Evolutionary conservation across 495 filamentous ascomycete species (phyloP).

Genomic region (Penicillium cataractarum): DNA sequence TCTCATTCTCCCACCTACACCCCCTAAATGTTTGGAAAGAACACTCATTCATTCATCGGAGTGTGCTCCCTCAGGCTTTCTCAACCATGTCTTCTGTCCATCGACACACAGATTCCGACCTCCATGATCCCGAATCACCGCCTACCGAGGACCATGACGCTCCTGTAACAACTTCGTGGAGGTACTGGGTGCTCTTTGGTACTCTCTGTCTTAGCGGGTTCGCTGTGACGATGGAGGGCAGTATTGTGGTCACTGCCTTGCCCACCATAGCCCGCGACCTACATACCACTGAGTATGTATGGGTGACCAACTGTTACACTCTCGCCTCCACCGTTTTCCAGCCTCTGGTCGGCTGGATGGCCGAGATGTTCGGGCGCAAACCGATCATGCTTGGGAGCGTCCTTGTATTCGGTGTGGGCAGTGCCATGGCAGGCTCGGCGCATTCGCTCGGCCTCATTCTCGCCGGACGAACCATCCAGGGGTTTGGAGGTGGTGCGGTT

Average conservation of each 20-base stretch:
- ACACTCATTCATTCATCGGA: neutral
- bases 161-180: neutral
- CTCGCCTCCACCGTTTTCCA: neutral
- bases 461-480: constrained; percentile 41
- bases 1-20: neutral
- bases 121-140: neutral
- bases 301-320: neutral
- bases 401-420: neutral
- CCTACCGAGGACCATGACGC: neutral
- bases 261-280: constrained; percentile 3
- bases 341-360: neutral
- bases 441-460: constrained; percentile 12
- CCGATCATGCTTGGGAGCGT: neutral
- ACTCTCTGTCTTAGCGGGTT: constrained; percentile 7
- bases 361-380: neutral
- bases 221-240: constrained; percentile 7
- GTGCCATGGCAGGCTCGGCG: neutral
- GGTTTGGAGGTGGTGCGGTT: constrained; percentile 39
- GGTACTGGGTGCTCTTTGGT: constrained; percentile 9
- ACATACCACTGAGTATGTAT: neutral
- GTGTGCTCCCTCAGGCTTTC: neutral
- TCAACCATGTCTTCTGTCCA: neutral
- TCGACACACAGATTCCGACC: neutral
- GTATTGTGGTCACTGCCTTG: constrained; percentile 8
- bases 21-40: neutral